Conservation (phyloP, 331 rosid genomes). For the Acacia concinna region DNA sequence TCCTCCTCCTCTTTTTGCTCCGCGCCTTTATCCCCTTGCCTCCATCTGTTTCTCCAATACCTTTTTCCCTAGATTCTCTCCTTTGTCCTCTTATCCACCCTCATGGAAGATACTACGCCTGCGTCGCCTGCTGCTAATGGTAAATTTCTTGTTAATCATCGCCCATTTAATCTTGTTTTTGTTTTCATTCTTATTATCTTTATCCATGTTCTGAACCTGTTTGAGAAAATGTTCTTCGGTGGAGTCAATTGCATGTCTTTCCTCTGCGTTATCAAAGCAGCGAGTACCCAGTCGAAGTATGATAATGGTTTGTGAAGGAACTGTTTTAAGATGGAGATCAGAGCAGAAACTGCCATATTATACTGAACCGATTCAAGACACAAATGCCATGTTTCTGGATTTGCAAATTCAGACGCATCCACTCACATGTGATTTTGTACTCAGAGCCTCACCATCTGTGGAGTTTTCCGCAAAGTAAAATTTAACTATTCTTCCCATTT, state of each 20-base stretch:
- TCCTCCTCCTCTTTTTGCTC: neutral
- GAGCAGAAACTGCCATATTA: neutral
- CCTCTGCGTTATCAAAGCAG: neutral
- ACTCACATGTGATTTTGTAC: neutral
- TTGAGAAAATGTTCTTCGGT: neutral
- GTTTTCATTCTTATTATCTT: neutral
- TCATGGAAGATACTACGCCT: slow-evolving; percentile 41
- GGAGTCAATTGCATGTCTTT: neutral
- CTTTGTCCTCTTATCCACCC: slow-evolving; percentile 13
- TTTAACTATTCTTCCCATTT: neutral
- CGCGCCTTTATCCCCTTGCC: neutral
- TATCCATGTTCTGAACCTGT: neutral
- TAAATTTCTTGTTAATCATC: slow-evolving; percentile 10
- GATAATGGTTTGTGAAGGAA: neutral
- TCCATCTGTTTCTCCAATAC: neutral
- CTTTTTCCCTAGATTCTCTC: slow-evolving; percentile 16
- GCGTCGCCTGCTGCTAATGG: slow-evolving; percentile 39
- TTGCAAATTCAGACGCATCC: neutral
- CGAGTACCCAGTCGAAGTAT: neutral
- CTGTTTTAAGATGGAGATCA: slow-evolving; percentile 1
- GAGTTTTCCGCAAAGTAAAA: neutral
- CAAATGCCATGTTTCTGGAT: neutral
- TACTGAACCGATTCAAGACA: neutral
- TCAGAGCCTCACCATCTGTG: neutral
- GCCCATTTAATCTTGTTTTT: neutral